Evolutionary conservation across 495 filamentous ascomycete species (phyloP), one percentile per base, ranked within the genome.

Genomic region (Echria macrotheca): DNA sequence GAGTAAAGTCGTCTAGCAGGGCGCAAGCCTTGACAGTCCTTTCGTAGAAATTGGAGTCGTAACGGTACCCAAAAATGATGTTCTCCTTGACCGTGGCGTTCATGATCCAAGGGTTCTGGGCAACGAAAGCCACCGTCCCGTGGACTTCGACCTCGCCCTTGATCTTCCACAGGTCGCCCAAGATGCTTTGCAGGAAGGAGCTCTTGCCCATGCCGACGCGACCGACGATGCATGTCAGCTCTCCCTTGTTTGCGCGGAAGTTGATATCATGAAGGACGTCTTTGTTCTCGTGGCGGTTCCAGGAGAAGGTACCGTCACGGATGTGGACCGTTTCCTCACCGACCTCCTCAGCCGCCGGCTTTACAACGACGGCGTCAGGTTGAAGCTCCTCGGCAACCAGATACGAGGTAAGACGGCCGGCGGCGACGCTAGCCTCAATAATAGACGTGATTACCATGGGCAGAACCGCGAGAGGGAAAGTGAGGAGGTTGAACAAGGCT

Each of bases 401-500:
- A 63, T 85, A 97, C 12, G 84, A 80, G 0, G 90, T 94, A 59
- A 99, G 72, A 57, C 94, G 85, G 12, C 77, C 81, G 18, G 90
- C 88, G 23, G 94, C 94, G 39, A 99, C 94, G 21, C 78, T 85
- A n/a, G 94, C 91, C 65, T 99, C 94, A 45, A 99, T 89, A 42
- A 97, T 84, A 1, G 90, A 84, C 12, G 93, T 96, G 60, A 99
- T 96, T 10, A 99, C 91, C 89, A 97, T 95, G 2, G 94, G 94
- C 32, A 99, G 73, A 32, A 97, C 83, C 4, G 94, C 84, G 38
- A 99, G 82, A 9, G 94, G 94, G 68, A 99, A 99, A 0, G 91
- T 94, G 28, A 99, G 79, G 4, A 95, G 70, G 60, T 96, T 95
- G 76, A 95, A 96, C 19, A 96, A 70, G 0, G 90, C 63, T 60